Conservation (phyloP, 495 filamentous ascomycete species). For the Penicillium coprophilum region DNA sequence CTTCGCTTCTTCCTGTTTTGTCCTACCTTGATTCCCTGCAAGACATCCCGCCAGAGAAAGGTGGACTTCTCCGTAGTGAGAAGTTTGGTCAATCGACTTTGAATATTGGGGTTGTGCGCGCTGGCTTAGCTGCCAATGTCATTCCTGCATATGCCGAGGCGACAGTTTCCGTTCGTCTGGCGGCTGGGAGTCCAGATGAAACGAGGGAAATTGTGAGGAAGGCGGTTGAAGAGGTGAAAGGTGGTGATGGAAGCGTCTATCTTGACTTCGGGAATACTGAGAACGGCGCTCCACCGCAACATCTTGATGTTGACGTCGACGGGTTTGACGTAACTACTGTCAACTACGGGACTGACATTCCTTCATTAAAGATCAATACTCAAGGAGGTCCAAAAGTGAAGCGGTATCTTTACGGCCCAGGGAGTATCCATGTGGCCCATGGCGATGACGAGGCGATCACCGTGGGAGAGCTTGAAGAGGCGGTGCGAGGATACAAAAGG, state of each 20-base stretch:
- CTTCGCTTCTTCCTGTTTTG: conserved; percentile 61
- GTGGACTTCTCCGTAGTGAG: neutral
- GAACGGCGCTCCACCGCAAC: neutral
- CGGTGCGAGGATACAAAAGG: conserved; percentile 62
- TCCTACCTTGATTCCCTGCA: conserved; percentile 42
- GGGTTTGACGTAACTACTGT: conserved; percentile 67
- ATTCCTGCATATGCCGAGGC: neutral
- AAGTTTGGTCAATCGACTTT: neutral
- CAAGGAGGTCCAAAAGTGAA: conserved; percentile 47
- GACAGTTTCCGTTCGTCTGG: neutral
- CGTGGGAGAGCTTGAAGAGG: conserved; percentile 60
- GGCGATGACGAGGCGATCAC: conserved; percentile 69
- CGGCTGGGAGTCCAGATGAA: neutral
- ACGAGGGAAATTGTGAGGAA: neutral
- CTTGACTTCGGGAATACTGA: neutral
- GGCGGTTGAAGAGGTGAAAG: neutral
- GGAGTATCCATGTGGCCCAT: conserved; percentile 77
- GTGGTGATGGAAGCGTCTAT: neutral
- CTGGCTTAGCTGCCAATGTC: neutral
- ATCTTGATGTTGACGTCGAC: conserved; percentile 5
- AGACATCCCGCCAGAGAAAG: neutral
- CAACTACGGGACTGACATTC: conserved; percentile 83
- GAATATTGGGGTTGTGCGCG: neutral
- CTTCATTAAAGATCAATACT: conserved; percentile 27
- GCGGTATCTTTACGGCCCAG: conserved; percentile 77